These are phyloP conservation scores for Aspergillus ostianus DNA, from an alignment of 495 filamentous ascomycete genomes.

Conservation along the genomic window DNA sequence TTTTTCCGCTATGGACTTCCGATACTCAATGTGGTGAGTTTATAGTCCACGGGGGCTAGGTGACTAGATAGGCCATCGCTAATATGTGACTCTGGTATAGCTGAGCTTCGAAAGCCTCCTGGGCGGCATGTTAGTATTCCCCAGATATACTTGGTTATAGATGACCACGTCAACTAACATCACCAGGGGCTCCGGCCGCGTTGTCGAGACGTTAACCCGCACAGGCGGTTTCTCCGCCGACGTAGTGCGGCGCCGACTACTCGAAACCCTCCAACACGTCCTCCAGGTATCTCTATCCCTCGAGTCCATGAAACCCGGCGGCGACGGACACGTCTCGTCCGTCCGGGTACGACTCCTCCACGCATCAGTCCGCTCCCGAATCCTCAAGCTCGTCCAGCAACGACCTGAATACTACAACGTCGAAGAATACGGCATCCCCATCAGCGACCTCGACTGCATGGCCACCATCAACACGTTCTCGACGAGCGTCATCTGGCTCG, in stretches of 20 bases:
- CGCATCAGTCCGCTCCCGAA: constrained; percentile 64
- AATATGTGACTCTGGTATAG: constrained; percentile 13
- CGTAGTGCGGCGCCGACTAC: constrained; percentile 65
- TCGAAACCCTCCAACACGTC: constrained; percentile 76
- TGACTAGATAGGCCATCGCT: background rate
- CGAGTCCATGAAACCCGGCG: constrained; percentile 65
- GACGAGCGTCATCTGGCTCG: constrained; percentile 62
- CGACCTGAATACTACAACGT: constrained; percentile 63
- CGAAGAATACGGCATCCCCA: constrained; percentile 59
- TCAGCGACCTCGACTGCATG: constrained; percentile 74
- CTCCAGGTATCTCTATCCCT: constrained; percentile 65
- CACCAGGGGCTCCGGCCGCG: constrained; percentile 49
- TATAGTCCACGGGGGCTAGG: background rate
- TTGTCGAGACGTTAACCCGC: constrained; percentile 72
- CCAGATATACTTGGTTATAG: background rate
- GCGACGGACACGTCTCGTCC: constrained; percentile 64
- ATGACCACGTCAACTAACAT: constrained; percentile 13
- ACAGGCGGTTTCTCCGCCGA: constrained; percentile 76
- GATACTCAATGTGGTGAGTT: constrained; percentile 48
- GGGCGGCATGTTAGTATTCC: constrained; percentile 34
- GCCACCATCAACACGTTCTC: constrained; percentile 69
- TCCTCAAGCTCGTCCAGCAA: constrained; percentile 54
- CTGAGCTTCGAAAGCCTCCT: constrained; percentile 42
- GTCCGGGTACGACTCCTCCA: constrained; percentile 76
- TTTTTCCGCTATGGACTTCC: constrained; percentile 73